A percentile compares a stretch with the other conserved stretches of the same genome.
phyloP scores from a whole-genome alignment of 331 rosid species.

The Rosa hybrid region DNA sequence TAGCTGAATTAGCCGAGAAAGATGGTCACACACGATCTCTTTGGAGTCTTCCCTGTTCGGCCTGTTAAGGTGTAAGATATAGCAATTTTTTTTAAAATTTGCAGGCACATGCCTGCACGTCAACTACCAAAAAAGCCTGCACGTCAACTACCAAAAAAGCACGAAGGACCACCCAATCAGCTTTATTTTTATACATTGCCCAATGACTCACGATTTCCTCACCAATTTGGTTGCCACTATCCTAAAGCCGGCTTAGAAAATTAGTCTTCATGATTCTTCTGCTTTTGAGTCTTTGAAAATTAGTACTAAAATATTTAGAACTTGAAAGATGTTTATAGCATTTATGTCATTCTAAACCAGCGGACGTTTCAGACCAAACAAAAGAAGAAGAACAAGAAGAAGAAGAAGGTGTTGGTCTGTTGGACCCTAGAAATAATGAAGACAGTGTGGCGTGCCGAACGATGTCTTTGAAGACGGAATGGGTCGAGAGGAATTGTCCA shows the following conservation, averaged over 20 bases:
- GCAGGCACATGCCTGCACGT: slow-evolving; percentile 15
- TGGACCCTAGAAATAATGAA: neutral
- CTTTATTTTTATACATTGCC: neutral
- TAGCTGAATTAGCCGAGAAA: neutral
- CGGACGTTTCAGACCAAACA: neutral
- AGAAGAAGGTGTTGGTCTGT: neutral
- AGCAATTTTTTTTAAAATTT: neutral
- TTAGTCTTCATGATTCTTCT: neutral
- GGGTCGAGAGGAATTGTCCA: neutral
- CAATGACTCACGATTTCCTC: neutral
- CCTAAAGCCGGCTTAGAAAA: neutral
- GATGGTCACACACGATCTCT: neutral
- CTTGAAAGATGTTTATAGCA: neutral
- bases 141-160: neutral
- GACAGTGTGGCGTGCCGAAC: neutral
- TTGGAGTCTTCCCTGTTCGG: neutral
- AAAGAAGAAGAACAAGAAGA: neutral
- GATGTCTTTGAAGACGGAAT: neutral
- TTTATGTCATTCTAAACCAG: neutral
- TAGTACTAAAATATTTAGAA: neutral
- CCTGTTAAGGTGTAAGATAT: neutral
- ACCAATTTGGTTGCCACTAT: neutral
- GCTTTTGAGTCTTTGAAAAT: neutral
- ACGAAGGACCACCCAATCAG: neutral
- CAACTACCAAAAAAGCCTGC: neutral